phyloP scores from a whole-genome alignment of 2,329 filamentous ascomycete species.

The Ceratocystis variospora region DNA sequence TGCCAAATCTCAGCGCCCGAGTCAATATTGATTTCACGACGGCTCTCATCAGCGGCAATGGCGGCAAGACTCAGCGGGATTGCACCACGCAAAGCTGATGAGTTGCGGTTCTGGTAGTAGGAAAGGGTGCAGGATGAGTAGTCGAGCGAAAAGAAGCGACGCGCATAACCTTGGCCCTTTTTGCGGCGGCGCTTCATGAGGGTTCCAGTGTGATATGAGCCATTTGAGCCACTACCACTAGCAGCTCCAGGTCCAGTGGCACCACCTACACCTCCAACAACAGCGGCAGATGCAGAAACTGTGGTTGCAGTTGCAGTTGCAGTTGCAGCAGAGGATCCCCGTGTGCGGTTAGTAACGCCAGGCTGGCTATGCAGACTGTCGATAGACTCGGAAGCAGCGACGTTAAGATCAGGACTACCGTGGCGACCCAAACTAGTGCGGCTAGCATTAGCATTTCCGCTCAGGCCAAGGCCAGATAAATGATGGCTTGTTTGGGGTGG shows the following conservation, averaged over 20 bases:
- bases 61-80: slow-evolving; percentile 86
- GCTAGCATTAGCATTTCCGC: slow-evolving; percentile 27
- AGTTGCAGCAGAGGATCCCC: slow-evolving; percentile 36
- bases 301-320: slow-evolving; percentile 8
- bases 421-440: slow-evolving; percentile 40
- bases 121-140: slow-evolving; percentile 88
- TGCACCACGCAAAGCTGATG: slow-evolving; percentile 78
- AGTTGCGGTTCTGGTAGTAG: slow-evolving; percentile 91
- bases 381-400: slow-evolving; percentile 39
- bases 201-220: slow-evolving; percentile 65
- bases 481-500: slow-evolving; percentile 63
- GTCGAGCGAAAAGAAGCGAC: slow-evolving; percentile 90
- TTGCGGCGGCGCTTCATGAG: slow-evolving; percentile 84
- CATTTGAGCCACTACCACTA: slow-evolving; percentile 19
- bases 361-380: slow-evolving; percentile 47
- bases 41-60: slow-evolving; percentile 75
- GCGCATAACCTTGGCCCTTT: slow-evolving; percentile 83
- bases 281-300: not conserved
- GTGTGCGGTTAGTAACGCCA: slow-evolving; percentile 25
- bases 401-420: slow-evolving; percentile 33
- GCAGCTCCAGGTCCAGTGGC: not conserved
- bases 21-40: slow-evolving; percentile 87
- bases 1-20: slow-evolving; percentile 97
- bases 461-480: slow-evolving; percentile 41
- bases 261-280: not conserved